Conservation (phyloP, 768 basidiomycete species). For the Kwoniella mangroviensis region DNA sequence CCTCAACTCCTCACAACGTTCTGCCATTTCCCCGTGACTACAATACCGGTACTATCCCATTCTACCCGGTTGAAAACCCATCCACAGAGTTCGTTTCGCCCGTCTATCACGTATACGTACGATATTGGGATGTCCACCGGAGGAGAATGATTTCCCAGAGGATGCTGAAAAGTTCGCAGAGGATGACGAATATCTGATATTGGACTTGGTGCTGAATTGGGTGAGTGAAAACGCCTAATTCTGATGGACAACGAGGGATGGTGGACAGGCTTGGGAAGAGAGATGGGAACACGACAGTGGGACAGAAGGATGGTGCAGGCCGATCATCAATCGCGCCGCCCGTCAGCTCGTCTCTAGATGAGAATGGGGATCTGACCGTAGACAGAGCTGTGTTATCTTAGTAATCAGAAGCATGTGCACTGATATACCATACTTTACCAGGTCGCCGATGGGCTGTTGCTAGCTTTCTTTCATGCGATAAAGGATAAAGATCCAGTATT, state of each 20-base stretch:
- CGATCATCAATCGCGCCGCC: too few relatives aligned
- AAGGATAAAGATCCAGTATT: conserved; percentile 50
- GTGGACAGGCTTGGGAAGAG: too few relatives aligned
- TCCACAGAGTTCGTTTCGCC: conserved; percentile 54
- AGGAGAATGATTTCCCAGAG: conserved; percentile 46
- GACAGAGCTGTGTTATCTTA: background rate
- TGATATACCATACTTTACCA: conserved; percentile 6
- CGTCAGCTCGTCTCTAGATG: background rate
- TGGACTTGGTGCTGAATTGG: conserved; percentile 57
- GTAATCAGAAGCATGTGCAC: too few relatives aligned
- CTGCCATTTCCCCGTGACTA: too few relatives aligned
- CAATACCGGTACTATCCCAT: too few relatives aligned
- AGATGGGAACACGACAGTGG: too few relatives aligned
- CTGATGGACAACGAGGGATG: background rate
- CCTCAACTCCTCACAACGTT: background rate
- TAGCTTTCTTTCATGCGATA: conserved; percentile 59
- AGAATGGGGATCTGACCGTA: background rate
- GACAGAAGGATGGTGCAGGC: too few relatives aligned
- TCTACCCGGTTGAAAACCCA: background rate
- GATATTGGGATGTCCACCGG: conserved; percentile 52
- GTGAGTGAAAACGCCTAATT: conserved; percentile 32
- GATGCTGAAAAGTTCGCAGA: conserved; percentile 50
- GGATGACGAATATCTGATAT: conserved; percentile 54
- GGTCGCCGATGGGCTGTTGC: conserved; percentile 55
- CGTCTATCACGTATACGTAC: conserved; percentile 52